Base-by-base conservation (phyloP, 148 eudicot species). In the Dianthus caryophyllus region DNA sequence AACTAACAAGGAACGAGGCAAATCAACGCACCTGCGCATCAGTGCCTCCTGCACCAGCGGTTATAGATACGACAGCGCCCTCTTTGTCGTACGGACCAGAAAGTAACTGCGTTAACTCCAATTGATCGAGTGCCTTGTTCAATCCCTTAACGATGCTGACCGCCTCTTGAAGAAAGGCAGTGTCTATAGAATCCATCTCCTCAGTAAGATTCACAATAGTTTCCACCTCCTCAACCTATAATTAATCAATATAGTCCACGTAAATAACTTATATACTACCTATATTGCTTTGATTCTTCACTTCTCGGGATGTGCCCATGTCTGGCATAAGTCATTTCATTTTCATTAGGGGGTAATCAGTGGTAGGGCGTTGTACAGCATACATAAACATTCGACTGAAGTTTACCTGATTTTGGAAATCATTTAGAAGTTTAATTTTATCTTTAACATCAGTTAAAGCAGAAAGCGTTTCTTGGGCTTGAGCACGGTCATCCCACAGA, bases 41-140 rank as follows among this genome's bases (percentile, higher is more conserved):
- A 68, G 98, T 93, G 65, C 98, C 98, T 64, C 98, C 97, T 27
- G 98, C 98, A 75, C 98, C 98, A 71, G 98, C 98, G 68, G 98
- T 71, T 69, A 93, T 93, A 52, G 73, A 72, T 49, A 93, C 67
- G 38, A 93, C 92, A 64, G 96, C 98, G 67, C 98, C 91, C 84
- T 93, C 98, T 81, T 88, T 93, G 78, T 94, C 98, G 69, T 94
- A 94, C 10, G 90, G 96, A 69, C 90, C 96, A 67, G 98, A 90
- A 71, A 94, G 96, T 65, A 94, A 81, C 73, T 88, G 92, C 7
- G 88, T 90, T 77, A 94, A 71, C 80, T 94, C 98, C 74, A 81
- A 94, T 36, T 65, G 87, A 75, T 94, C 98, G 67, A 94, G 80
- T 67, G 83, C 90, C 77, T 90, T 94, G 80, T 82, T 88, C 78